Evolutionary conservation across 2,329 filamentous ascomycete species (phyloP), one percentile per base, ranked within the genome.

Genomic region (Pezicula rhizophila): DNA sequence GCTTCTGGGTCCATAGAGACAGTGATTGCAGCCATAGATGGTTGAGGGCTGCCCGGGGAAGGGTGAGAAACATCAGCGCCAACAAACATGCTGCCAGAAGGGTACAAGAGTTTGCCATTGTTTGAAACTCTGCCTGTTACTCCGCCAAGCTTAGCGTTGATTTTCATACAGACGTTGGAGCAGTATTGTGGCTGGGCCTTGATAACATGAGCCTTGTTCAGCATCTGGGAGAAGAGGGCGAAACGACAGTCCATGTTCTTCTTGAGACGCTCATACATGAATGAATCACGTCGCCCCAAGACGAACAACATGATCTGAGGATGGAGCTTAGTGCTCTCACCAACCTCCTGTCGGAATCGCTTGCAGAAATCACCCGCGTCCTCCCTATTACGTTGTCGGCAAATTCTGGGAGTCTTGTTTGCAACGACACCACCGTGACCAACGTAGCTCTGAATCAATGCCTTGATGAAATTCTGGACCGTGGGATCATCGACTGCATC

Each of bases 81-180:
- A 51, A 96, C 83, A 42, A 95, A 81, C 76, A 93, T 84, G 0
- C 87, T 91, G 12, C 42, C 34, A 8, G 47, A 31, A 41, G 37
- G 38, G 31, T n/a, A 38, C 8, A n/a, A 42, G 11, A 46, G 33
- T 6, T 49, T 53, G 0, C n/a, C 8, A 26, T 48, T 48, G 15
- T 48, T 43, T 38, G 57, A 49, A 17, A 51, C 40, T 50, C 74
- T 45, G 52, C 70, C 83, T 1, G 89, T 96, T 0, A 80, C 78
- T 5, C 93, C 93, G 12, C 93, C 93, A 2, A 99, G 78, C 72
- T 99, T 99, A 3, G 89, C 87, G 60, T 99, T 97, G 56, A 99
- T 82, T 72, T 99, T 99, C 89, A 99, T 93, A 55, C 83, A 79
- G 0, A 99, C 89, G 53, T 99, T 99, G 1, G 88, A 93, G 60